Conservation (phyloP, 495 filamentous ascomycete genomes). For the Aspergillus avenaceus region DNA sequence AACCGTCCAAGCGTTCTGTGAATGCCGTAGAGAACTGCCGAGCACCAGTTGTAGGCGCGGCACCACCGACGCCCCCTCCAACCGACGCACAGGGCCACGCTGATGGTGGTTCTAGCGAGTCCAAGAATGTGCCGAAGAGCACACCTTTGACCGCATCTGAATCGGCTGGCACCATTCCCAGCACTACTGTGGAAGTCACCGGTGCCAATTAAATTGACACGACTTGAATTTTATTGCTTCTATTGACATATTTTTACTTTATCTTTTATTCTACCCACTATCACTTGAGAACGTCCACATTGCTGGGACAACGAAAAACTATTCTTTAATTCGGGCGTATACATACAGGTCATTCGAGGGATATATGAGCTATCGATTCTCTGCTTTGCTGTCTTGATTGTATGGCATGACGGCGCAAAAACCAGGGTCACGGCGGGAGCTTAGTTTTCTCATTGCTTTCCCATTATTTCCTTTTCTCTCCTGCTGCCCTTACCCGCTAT, state of each 20-base stretch:
- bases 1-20: constrained; percentile 35
- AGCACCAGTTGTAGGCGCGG: constrained; percentile 30
- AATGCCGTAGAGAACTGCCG: constrained; percentile 26
- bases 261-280: constrained; percentile 10
- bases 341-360: constrained; percentile 37
- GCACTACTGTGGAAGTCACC: constrained; percentile 28
- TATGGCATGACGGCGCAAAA: constrained; percentile 40
- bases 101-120: constrained; percentile 26
- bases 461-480: constrained; percentile 13
- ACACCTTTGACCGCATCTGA: constrained; percentile 32
- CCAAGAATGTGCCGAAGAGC: constrained; percentile 31
- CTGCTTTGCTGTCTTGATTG: constrained; percentile 14
- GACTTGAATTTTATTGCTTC: constrained; percentile 19
- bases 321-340: constrained; percentile 42
- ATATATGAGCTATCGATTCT: constrained; percentile 17
- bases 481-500: constrained; percentile 12
- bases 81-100: constrained; percentile 34
- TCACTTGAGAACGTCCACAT: constrained; percentile 21
- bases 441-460: constrained; percentile 11
- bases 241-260: constrained; percentile 30
- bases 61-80: constrained; percentile 42
- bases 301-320: constrained; percentile 17
- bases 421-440: constrained; percentile 21
- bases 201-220: constrained; percentile 24
- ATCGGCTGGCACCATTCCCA: constrained; percentile 27